Base-by-base conservation (phyloP, 352 stramenopile species). In the Globisporangium acanthophoron region DNA sequence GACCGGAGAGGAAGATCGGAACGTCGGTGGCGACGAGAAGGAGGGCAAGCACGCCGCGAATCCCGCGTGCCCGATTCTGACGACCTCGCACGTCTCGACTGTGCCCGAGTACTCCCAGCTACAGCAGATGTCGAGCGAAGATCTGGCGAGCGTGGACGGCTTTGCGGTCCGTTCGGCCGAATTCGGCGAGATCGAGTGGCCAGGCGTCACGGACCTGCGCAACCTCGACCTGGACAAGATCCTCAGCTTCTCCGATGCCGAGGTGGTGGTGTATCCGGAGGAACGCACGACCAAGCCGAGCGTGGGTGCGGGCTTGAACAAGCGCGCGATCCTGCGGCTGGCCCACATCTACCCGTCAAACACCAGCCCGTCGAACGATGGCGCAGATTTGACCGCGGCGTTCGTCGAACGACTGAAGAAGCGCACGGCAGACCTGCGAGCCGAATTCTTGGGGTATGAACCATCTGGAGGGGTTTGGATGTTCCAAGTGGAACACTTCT, bases 401-500 rank as follows among this genome's bases (percentile, higher is more conserved):
- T 83, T 83, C 52, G 55, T 74, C 27, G 61, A 74, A 35, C 70
- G 71, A 11, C 68, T 85, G 13, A 53, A 75, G 54, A 55, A 35
- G 11, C 70, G 73, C 52, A 85, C 74, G 12, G 52, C 71, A 46
- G 46, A 49, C 4, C 52, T 78, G 46, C 62, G 64, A 13, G 73
- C 74, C n/a, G 60, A 45, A 7, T 79, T 78, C 47, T 27, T 82
- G n/a, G 63, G 59, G 20, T 84, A 85, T 41, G 55, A 64, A 21
- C 39, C 59, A 12, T 45, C 40, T 6, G 41, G 57, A n/a, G 74
- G 74, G 6, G 57, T 81, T 43, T 85, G 74, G 71, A 71, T 52
- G 43, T 85, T 85, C 47, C 52, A 69, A 18, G 76, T 82, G 16
- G 52, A 80, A 54, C 72, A 83, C 41, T 85, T 83, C 33, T 71